Conservation (phyloP, 163 green algal genomes). For the Trebouxiophyceae sp. region DNA sequence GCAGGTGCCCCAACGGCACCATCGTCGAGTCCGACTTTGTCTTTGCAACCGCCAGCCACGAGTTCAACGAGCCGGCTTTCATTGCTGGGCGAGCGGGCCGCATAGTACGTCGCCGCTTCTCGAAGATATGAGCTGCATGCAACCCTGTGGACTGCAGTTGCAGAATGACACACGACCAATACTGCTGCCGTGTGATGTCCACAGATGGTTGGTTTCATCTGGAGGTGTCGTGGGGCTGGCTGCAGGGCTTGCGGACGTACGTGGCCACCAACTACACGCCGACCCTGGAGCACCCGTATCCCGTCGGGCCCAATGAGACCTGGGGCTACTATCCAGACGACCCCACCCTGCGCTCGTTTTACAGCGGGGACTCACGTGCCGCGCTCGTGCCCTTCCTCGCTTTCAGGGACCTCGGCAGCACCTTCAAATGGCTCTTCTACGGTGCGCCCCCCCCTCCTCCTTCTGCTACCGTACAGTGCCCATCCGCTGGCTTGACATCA, state of each 20-base stretch:
- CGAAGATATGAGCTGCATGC: background rate
- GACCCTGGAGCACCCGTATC: background rate
- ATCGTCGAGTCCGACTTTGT: background rate
- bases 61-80: background rate
- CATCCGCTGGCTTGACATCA: background rate
- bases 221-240: background rate
- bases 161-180: background rate
- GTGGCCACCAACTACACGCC: constrained; percentile 4
- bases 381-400: constrained; percentile 13
- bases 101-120: background rate
- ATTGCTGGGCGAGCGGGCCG: background rate
- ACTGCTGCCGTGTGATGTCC: background rate
- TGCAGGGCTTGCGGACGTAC: constrained; percentile 14
- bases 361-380: constrained; percentile 8
- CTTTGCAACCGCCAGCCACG: background rate
- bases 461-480: background rate
- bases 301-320: background rate
- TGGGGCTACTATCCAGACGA: constrained; percentile 24
- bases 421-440: constrained; percentile 9
- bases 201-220: background rate
- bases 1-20: background rate
- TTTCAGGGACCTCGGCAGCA: background rate
- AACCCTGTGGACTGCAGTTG: background rate
- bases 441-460: background rate
- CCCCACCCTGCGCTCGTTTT: constrained; percentile 6